Base-by-base conservation (phyloP, 2,329 filamentous ascomycete species). In the Aspergillus jensenii region DNA sequence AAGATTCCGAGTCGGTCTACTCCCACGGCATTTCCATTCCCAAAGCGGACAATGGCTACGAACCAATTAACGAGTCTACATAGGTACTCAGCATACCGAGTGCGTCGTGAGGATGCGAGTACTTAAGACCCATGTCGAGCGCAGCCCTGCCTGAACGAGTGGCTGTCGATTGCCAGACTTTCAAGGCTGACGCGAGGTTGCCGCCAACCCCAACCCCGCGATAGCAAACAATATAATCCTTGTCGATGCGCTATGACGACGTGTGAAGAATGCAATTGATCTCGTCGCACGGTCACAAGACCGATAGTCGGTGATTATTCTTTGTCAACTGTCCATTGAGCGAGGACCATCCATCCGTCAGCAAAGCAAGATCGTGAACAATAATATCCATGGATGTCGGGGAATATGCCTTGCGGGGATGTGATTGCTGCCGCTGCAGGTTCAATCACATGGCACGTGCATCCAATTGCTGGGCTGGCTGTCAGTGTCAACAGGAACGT, bases 361-460 rank as follows among this genome's bases (percentile, higher is more conserved):
- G 44, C 14, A 31, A 37, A 4, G n/a, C 27, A 21, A 50, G 9
- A 50, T 27, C 23, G 15, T 27, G 41, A 23, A 35, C 27, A 19
- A 44, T 41, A 15, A 41, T 14, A 8, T 41, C 17, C 7, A 41
- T 15, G 39, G 31, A 8, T 37, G 25, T n/a, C 44, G 25, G 43
- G 21, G 23, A 23, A 46, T 25, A 27, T 25, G 25, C 44, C 25
- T 15, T 14, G 44, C 23, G 12, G 19, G 35, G 48, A 41, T 46
- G 51, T 53, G 51, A 53, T 44, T 33, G 43, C 45, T 27, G 35
- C 27, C n/a, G 33, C 33, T 55, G 52, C 52, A 33, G 21, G 44
- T 17, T 31, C 33, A n/a, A 48, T 55, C 52, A 55, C 52, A 55
- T 41, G n/a, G 45, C 52, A 55, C 44, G 52, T 53, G 51, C 48